A percentile compares a stretch with the other conserved stretches of the same genome.
phyloP scores from a whole-genome alignment of 2,329 filamentous ascomycete genomes.

The Aspergillus awamori region DNA sequence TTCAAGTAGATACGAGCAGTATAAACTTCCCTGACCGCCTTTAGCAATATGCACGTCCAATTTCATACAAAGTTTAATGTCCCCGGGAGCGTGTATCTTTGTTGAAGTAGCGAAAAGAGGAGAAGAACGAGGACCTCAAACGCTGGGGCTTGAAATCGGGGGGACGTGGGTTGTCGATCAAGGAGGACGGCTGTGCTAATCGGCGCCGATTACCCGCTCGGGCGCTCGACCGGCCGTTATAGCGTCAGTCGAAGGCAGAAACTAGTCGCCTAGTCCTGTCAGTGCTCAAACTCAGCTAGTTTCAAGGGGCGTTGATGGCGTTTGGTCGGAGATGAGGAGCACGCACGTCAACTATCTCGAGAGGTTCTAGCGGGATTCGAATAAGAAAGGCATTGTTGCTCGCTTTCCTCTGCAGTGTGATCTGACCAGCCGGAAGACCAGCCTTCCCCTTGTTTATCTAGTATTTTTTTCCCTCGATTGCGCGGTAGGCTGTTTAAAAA shows the following conservation, averaged over 20 bases:
- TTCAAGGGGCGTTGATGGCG: slow-evolving; percentile 7
- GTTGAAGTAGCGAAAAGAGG: neutral
- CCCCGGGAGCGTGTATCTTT: neutral
- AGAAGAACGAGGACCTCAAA: neutral
- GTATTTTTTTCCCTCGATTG: neutral
- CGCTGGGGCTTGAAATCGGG: slow-evolving; percentile 16
- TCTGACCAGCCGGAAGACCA: neutral
- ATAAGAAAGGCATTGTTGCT: slow-evolving; percentile 10
- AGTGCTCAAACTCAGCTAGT: slow-evolving; percentile 10
- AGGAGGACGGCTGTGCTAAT: slow-evolving; percentile 12
- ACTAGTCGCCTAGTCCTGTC: slow-evolving; percentile 6
- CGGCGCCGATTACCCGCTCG: slow-evolving; percentile 16
- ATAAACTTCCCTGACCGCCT: slow-evolving; percentile 3
- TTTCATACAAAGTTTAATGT: neutral
- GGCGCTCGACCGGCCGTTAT: slow-evolving; percentile 11
- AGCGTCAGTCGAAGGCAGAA: slow-evolving; percentile 2
- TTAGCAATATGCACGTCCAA: neutral
- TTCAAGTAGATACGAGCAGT: slow-evolving; percentile 2
- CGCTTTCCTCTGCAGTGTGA: neutral
- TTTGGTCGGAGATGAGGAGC: slow-evolving; percentile 1
- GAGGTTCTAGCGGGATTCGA: neutral
- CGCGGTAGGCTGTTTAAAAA: neutral
- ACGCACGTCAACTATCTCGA: slow-evolving; percentile 4
- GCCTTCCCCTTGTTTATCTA: neutral
- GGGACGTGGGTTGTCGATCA: slow-evolving; percentile 17